Evolutionary conservation across 208 protist genomes (phyloP), one percentile per base, ranked within the genome.

Genomic region (Crithidia mellificae): DNA sequence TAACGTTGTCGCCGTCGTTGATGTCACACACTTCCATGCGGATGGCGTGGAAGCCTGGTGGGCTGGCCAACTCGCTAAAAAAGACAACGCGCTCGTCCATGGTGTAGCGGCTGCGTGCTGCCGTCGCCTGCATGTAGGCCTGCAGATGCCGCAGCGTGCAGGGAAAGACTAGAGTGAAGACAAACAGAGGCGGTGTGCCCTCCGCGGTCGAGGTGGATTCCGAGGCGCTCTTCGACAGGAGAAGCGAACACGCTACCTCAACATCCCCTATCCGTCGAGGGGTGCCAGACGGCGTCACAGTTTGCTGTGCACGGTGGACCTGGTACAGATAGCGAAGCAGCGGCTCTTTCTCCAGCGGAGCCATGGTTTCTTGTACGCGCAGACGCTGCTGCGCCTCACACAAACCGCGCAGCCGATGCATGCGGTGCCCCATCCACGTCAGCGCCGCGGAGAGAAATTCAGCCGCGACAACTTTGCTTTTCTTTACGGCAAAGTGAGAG

Each of bases 141-240:
- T 25, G 56, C 39, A 76, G 49, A 38, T 76, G 54, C 14, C 46
- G n/a, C 63, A 76, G 20, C 17, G 70, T 69, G 20, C 70, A 76
- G 7, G 70, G 70, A 27, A 76, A 76, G 29, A 44, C 19, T 0
- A 61, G 36, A 19, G 63, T 58, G 25, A 70, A 66, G 17, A 70
- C 56, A 17, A 65, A 46, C 0, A 46, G 59, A 14, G 59, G 59
- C 19, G 11, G 11, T n/a, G 47, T 30, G 0, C n/a, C n/a, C 12
- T 4, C 9, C 0, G 6, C 14, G n/a, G n/a, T n/a, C n/a, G n/a
- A n/a, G n/a, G n/a, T n/a, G n/a, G n/a, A n/a, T n/a, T n/a, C n/a
- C n/a, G n/a, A n/a, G n/a, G n/a, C n/a, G n/a, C n/a, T n/a, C n/a
- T n/a, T n/a, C n/a, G n/a, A n/a, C n/a, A n/a, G n/a, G n/a, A n/a